Conservation (phyloP, 73 alveolate species). For the Uronychia setigera region DNA sequence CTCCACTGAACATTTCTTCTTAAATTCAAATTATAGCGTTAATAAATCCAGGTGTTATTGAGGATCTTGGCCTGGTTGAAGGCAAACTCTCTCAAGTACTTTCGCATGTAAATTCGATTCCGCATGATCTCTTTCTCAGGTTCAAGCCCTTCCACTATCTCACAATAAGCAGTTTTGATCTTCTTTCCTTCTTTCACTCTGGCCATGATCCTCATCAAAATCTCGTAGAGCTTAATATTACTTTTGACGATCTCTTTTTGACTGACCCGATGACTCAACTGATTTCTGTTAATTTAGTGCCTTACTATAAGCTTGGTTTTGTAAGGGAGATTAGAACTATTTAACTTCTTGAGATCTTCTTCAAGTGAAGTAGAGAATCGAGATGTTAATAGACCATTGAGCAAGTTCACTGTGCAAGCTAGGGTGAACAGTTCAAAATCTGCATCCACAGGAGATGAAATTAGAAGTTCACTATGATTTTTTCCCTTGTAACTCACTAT, state of each 20-base stretch:
- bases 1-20: background rate
- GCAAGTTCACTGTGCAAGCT: constrained; percentile 52
- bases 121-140: constrained; percentile 32
- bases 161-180: constrained; percentile 25
- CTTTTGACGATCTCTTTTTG: constrained; percentile 36
- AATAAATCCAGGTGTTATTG: background rate
- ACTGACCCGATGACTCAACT: constrained; percentile 34
- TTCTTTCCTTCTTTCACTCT: constrained; percentile 38
- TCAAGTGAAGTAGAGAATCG: constrained; percentile 14
- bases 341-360: background rate
- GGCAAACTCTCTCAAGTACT: constrained; percentile 47
- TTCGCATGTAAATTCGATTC: constrained; percentile 29
- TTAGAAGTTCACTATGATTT: constrained; percentile 25
- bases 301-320: background rate
- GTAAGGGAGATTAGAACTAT: constrained; percentile 4
- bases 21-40: background rate
- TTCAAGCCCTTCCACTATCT: constrained; percentile 45
- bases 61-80: constrained; percentile 38
- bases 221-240: constrained; percentile 41
- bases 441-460: constrained; percentile 58
- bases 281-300: constrained; percentile 9
- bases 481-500: constrained; percentile 48
- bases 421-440: constrained; percentile 63
- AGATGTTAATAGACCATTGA: constrained; percentile 37
- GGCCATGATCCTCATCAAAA: constrained; percentile 51